Conservation (phyloP, 345 rosid species). For the Theobroma cacao region DNA sequence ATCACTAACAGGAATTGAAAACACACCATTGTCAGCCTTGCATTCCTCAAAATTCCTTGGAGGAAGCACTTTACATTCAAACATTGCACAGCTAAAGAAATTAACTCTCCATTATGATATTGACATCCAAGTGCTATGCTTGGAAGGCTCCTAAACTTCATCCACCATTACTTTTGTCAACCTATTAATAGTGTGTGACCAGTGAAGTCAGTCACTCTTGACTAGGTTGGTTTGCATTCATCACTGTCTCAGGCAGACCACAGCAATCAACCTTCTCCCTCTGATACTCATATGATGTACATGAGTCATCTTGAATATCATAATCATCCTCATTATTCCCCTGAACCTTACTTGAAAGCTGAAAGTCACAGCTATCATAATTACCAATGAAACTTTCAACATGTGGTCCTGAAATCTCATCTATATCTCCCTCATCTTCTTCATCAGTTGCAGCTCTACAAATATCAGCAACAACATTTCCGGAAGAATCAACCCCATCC, state of each 20-base stretch:
- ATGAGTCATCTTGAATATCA: constrained; percentile 35
- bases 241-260: constrained; percentile 11
- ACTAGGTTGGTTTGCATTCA: constrained; percentile 14
- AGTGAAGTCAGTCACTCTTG: constrained; percentile 11
- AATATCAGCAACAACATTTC: constrained; percentile 1
- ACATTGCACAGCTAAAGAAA: background rate
- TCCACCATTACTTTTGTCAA: background rate
- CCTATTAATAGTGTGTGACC: background rate
- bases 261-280: constrained; percentile 14
- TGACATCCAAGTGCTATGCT: background rate
- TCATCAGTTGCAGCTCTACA: constrained; percentile 22
- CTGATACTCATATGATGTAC: constrained; percentile 33
- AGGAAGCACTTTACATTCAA: background rate
- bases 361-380: constrained; percentile 3
- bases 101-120: background rate
- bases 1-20: background rate
- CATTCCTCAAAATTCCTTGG: background rate
- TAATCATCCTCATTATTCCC: constrained; percentile 14
- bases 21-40: background rate
- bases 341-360: constrained; percentile 12
- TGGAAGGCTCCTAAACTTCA: background rate
- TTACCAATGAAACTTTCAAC: constrained; percentile 2
- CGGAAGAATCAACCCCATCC: constrained; percentile 20
- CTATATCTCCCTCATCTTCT: constrained; percentile 36
- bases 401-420: constrained; percentile 21